These are phyloP conservation scores for Wickerhamiella allomyrinae DNA, from an alignment of 805 yeast genomes.

Conservation along the genomic window DNA sequence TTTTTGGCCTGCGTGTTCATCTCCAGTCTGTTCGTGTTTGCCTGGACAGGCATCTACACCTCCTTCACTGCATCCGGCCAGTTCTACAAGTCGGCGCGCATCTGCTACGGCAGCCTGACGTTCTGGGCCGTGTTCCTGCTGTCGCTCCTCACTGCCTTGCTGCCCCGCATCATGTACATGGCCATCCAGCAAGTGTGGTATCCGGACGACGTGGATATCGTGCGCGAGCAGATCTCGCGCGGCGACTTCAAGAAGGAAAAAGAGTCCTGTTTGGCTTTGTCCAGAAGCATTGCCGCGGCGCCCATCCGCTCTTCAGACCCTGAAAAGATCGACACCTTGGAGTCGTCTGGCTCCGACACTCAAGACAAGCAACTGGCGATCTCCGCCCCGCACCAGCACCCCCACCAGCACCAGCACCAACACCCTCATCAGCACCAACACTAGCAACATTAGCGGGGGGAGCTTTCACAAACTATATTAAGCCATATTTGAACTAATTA, in stretches of 20 bases:
- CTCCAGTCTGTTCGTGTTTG: constrained; percentile 43
- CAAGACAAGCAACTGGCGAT: no score
- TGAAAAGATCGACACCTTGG: neutral
- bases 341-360: neutral
- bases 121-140: constrained; percentile 55
- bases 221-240: constrained; percentile 41
- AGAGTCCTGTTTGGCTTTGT: neutral
- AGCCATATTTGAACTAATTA: no score
- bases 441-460: no score
- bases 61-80: constrained; percentile 37
- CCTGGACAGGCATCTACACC: constrained; percentile 78
- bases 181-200: constrained; percentile 35
- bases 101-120: constrained; percentile 43
- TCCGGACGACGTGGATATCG: constrained; percentile 57
- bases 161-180: constrained; percentile 48
- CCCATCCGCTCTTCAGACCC: neutral
- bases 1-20: constrained; percentile 38
- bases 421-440: no score
- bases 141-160: constrained; percentile 38
- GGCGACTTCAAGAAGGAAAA: constrained; percentile 30
- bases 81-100: constrained; percentile 50
- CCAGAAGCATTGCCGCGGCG: neutral
- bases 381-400: no score
- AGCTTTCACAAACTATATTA: no score
- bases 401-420: no score